These are phyloP conservation scores for Exophiala sp. DNA, from an alignment of 2,329 filamentous ascomycete species.

Conservation along the genomic window DNA sequence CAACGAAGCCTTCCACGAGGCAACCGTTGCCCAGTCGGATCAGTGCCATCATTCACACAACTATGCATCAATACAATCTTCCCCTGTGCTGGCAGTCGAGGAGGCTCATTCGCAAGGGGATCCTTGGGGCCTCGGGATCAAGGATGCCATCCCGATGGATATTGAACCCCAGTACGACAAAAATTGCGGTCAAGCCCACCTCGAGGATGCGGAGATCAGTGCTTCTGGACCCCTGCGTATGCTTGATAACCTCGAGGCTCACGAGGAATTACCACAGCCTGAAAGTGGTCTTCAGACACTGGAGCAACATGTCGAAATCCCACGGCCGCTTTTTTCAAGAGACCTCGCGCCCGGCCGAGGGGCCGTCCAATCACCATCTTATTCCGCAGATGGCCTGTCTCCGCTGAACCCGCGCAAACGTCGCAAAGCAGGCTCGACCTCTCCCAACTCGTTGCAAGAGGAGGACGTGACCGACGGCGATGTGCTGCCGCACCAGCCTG, in stretches of 20 bases:
- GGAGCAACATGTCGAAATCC: conserved; percentile 17
- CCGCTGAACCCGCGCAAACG: conserved; percentile 18
- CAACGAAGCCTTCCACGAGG: neutral
- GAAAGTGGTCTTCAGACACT: neutral
- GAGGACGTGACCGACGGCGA: neutral
- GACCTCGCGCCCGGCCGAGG: neutral
- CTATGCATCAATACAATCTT: neutral
- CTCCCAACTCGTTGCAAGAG: neutral
- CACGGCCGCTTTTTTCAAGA: conserved; percentile 23
- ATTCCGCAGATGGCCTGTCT: conserved; percentile 5
- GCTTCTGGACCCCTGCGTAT: neutral
- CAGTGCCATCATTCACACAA: neutral
- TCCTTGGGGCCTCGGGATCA: neutral
- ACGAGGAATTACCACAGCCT: neutral
- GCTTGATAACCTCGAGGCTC: neutral
- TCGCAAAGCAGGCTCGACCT: conserved; percentile 13
- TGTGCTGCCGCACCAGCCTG: neutral
- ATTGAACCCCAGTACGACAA: neutral
- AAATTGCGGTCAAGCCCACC: neutral
- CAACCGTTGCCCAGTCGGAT: neutral
- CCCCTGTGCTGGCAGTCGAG: neutral
- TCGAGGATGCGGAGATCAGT: neutral
- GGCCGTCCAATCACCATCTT: neutral
- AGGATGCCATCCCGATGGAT: neutral
- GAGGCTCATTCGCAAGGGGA: neutral